Conservation (phyloP, 2,329 filamentous ascomycete genomes). For the Daldinia sp. region DNA sequence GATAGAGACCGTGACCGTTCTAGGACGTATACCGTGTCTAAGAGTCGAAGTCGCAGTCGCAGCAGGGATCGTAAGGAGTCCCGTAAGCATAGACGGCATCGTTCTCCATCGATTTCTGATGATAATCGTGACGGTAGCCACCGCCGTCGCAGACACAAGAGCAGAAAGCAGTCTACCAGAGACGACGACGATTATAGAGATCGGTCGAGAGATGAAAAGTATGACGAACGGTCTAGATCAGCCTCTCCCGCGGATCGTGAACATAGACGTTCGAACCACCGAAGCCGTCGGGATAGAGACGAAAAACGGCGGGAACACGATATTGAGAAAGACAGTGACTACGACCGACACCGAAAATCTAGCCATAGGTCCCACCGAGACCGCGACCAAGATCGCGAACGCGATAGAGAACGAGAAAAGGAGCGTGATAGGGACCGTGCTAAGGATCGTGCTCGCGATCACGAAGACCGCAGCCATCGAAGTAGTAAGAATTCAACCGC, state of each 20-base stretch:
- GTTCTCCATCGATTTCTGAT: conserved; percentile 58
- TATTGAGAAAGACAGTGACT: conserved; percentile 48
- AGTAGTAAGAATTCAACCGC: conserved; percentile 48
- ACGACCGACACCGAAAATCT: conserved; percentile 49
- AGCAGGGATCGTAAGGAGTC: conserved; percentile 57
- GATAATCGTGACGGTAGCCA: conserved; percentile 59
- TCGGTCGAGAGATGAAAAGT: conserved; percentile 52
- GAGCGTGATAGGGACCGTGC: conserved; percentile 50
- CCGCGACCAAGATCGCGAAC: conserved; percentile 52
- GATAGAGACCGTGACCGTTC: conserved; percentile 46
- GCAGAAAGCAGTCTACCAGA: conserved; percentile 53
- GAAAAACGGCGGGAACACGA: conserved; percentile 45
- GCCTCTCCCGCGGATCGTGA: conserved; percentile 66
- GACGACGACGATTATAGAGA: conserved; percentile 57
- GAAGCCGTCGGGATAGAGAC: conserved; percentile 54
- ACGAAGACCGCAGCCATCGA: conserved; percentile 46
- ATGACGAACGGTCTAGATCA: conserved; percentile 68
- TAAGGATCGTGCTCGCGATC: conserved; percentile 48
- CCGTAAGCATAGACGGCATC: conserved; percentile 62
- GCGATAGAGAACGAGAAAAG: conserved; percentile 49
- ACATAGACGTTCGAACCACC: conserved; percentile 57
- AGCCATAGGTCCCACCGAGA: conserved; percentile 52
- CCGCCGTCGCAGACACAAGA: conserved; percentile 61
- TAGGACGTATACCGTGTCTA: conserved; percentile 45
- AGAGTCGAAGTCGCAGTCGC: conserved; percentile 48